Conservation (phyloP, 352 stramenopile genomes). For the Globisporangium cederbergense region DNA sequence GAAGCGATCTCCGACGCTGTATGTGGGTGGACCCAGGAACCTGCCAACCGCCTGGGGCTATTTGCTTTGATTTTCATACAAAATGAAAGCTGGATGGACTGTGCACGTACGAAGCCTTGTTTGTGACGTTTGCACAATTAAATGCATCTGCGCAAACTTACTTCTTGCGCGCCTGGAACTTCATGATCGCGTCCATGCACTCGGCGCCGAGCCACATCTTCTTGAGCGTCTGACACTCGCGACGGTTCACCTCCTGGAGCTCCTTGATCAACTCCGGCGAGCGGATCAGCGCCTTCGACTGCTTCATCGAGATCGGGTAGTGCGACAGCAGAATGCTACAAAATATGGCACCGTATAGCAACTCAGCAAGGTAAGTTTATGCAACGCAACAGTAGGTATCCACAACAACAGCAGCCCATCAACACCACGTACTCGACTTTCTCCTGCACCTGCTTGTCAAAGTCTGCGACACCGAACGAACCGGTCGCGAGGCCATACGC, state of each 20-base stretch:
- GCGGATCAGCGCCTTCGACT: conserved; percentile 61
- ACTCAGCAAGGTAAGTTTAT: too few relatives aligned
- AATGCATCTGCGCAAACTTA: background rate
- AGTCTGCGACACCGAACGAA: conserved; percentile 58
- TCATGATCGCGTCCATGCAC: conserved; percentile 76
- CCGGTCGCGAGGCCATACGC: conserved; percentile 43
- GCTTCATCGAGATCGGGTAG: conserved; percentile 62
- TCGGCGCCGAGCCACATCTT: conserved; percentile 67
- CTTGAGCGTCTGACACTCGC: conserved; percentile 65
- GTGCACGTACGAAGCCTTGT: too few relatives aligned
- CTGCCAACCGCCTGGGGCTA: too few relatives aligned
- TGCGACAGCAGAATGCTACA: conserved; percentile 49
- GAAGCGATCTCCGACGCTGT: too few relatives aligned
- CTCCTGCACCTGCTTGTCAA: conserved; percentile 45
- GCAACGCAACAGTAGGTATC: too few relatives aligned
- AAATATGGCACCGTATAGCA: background rate
- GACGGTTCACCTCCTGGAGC: conserved; percentile 51
- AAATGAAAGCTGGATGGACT: too few relatives aligned
- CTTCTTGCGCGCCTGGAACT: conserved; percentile 72
- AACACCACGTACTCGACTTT: conserved; percentile 54
- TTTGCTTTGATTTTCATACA: too few relatives aligned
- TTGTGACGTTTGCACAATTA: too few relatives aligned
- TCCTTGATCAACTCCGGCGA: conserved; percentile 41
- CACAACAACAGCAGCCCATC: background rate
- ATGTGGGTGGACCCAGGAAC: too few relatives aligned